Evolutionary conservation across 2,329 filamentous ascomycete genomes (phyloP), one percentile per base, ranked within the genome.

Genomic region (Hypocreales sp.): DNA sequence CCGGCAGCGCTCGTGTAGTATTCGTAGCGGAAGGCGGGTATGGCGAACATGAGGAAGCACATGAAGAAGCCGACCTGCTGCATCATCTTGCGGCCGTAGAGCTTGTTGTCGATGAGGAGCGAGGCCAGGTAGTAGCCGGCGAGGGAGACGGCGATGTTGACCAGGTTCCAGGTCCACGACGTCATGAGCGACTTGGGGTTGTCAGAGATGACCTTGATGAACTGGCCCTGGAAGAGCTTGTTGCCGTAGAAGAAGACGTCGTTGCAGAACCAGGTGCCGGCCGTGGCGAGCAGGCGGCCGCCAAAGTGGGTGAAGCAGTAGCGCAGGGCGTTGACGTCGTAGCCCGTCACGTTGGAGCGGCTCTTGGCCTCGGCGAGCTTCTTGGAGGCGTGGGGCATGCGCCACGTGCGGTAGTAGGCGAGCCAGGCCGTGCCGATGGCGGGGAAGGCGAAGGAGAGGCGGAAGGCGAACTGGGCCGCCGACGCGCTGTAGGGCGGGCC

Each of bases 221-320:
- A 94, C 48, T 87, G 71, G 35, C 69, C 71, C 58, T 93, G 86
- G 69, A 94, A 94, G 29, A 94, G 76, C 67, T 93, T 94, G 76
- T 93, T 94, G 42, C 87, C 87, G 61, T 95, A 95, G 64, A 95
- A 95, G 67, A 95, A 94, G 39, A 95, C 79, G 47, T 95, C 87
- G 54, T 95, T 95, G 60, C 77, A 81, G 56, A 87, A 95, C 87
- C 87, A 95, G 20, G 75, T 71, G 31, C 80, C 80, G 8, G 86
- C 75, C 13, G 87, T 94, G 26, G 87, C 87, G 13, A 93, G 46
- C 15, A 95, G 58, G 40, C 87, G 83, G 28, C 79, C 78, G 25
- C 84, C 83, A 40, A 94, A 95, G 60, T 92, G 73, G 31, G 58
- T 68, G 55, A 86, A 72, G 24, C 82, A 87, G 44, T 82, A 61